Base-by-base conservation (phyloP, 768 basidiomycete species). In the Macrolepiota fuliginosa region DNA sequence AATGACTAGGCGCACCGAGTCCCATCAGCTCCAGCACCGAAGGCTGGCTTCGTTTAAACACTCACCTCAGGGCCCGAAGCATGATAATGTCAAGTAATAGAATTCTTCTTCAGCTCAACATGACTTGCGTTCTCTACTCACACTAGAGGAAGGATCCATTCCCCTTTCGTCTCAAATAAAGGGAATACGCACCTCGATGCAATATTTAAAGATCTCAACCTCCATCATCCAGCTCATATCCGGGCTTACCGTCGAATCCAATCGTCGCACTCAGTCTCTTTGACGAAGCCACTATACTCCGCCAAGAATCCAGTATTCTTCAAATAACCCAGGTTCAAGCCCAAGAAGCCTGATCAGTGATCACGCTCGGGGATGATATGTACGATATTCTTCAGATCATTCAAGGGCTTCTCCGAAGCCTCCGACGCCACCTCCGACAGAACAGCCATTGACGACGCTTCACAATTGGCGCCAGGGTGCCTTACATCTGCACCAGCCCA, bases 151-250 rank as follows among this genome's bases (percentile, higher is more conserved):
- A 51, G 51, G 51, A 47, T 58, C 52, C 47, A 27, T 42, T 45
- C 27, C 40, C 24, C 45, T 24, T 19, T 17, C 7, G 58, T 54
- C 19, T 11, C 27, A 49, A 25, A 60, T 27, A 40, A 17, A 32
- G 54, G 6, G 12, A 27, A 17, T 22, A 73, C 84, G 50, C 63
- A 88, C 88, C 84, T 96, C 95, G 17, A 94, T 96, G 76, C 96
- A 96, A 76, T 96, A 98, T 74, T 83, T 85, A 76, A 99, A 99
- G 54, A 99, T 89, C 68, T 89, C 85, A 32, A 97, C 96, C 77
- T 99, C 96, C 56, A 75, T 79, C 91, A 96, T 94, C 96, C 96
- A 99, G 65, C 85, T 85, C 96, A 98, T 98, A 76, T 99, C 96
- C 70, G 98, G 73, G 64, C 81, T 83, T 73, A 88, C 85, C n/a